Conservation (phyloP, 2,329 filamentous ascomycete genomes). For the Aspergillus flavus region DNA sequence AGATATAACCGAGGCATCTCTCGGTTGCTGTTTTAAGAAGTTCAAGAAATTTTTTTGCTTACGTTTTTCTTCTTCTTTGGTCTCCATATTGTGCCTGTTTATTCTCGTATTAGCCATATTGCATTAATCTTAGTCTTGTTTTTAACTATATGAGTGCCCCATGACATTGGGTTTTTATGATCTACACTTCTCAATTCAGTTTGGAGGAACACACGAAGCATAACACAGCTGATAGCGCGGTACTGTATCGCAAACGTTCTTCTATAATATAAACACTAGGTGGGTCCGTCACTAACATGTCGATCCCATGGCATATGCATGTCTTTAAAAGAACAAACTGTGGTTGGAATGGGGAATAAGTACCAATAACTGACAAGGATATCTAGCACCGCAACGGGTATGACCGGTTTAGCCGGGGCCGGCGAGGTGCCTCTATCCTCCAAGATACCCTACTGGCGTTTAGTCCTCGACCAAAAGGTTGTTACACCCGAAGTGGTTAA, state of each 20-base stretch:
- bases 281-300: constrained; percentile 1
- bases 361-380: not conserved
- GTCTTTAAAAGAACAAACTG: not conserved
- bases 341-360: not conserved
- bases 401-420: not conserved
- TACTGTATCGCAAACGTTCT: not conserved
- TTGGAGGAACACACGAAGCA: not conserved
- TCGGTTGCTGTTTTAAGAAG: not conserved
- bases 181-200: not conserved
- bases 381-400: not conserved
- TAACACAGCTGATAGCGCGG: not conserved
- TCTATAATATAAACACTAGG: not conserved
- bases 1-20: constrained; percentile 8
- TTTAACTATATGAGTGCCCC: not conserved
- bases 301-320: not conserved
- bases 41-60: not conserved
- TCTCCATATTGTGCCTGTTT: not conserved
- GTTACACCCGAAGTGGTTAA: constrained; percentile 33
- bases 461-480: constrained; percentile 33
- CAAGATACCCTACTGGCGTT: constrained; percentile 34
- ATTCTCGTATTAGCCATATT: not conserved
- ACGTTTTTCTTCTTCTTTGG: not conserved
- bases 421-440: constrained; percentile 21
- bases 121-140: not conserved
- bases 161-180: not conserved